Base-by-base conservation (phyloP, 2,329 filamentous ascomycete genomes). In the Pseudogymnoascus verrucosus region DNA sequence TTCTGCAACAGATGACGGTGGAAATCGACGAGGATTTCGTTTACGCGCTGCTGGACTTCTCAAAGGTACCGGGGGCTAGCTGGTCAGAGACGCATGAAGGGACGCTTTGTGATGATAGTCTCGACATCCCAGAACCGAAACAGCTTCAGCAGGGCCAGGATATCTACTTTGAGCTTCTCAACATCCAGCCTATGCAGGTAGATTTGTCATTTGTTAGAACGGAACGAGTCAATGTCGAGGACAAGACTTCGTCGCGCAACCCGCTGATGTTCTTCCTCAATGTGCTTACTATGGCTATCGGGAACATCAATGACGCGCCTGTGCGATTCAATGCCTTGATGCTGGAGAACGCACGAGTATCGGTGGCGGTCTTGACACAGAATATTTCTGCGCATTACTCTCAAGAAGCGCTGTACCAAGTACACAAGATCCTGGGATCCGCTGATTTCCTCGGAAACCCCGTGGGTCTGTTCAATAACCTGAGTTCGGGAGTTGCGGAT, bases 201-300 rank as follows among this genome's bases (percentile, higher is more conserved):
- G 92, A 99, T 77, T 79, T 99, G 62, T 98, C 95, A 0, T 97
- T 99, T 73, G 96, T 99, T 75, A 89, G 95, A 19, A 99, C 95
- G 0, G 95, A 99, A 75, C 87, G 92, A 10, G 89, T 99, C 77
- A 99, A 99, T 68, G 93, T 91, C 2, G 93, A 98, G 74, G 93
- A 98, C 74, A 96, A 95, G 69, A 89, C 92, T 57, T 91, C 91
- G 12, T 91, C 91, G 1, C 87, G 85, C 44, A 99, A 96, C 72
- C 96, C 96, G 0, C 83, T 99, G 75, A 98, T 98, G 93, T 99
- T 98, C 79, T 93, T 97, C 74, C 87, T 98, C 75, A 98, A 99
- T 72, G 91, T 98, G 69, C 87, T 99, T 80, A 98, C 96, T 0
- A 99, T 99, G 95, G 96, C 95, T 12, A 95, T 99, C 71, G 95